These are phyloP conservation scores for Venustampulla echinocandica DNA, from an alignment of 495 filamentous ascomycete species.

Conservation along the genomic window DNA sequence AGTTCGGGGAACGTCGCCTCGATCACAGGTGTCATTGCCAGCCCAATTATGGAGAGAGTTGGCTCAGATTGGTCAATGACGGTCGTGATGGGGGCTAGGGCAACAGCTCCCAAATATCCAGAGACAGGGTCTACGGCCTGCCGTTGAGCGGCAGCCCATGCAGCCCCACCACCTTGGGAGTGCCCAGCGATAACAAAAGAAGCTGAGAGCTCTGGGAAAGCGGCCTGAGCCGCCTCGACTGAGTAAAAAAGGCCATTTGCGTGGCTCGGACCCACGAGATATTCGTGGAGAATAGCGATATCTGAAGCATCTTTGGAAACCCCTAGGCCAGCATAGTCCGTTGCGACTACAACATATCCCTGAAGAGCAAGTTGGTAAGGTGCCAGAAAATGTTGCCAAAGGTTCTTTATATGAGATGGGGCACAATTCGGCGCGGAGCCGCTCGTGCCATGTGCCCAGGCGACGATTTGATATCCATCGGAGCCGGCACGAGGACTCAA, in stretches of 20 bases:
- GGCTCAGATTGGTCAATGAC: conserved; percentile 20
- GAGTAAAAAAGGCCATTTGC: conserved; percentile 39
- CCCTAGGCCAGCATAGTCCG: conserved; percentile 49
- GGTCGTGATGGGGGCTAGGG: conserved; percentile 29
- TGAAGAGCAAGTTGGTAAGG: conserved; percentile 38
- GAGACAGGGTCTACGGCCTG: conserved; percentile 22
- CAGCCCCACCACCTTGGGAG: conserved; percentile 39
- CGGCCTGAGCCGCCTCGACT: conserved; percentile 34
- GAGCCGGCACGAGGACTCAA: conserved; percentile 26
- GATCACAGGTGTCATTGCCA: neutral
- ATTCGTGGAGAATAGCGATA: conserved; percentile 35
- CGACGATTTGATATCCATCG: conserved; percentile 31
- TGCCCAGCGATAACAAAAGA: conserved; percentile 39
- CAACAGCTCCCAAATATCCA: conserved; percentile 37
- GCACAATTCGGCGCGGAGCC: conserved; percentile 35
- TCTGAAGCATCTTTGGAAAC: conserved; percentile 27
- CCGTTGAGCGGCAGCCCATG: conserved; percentile 37
- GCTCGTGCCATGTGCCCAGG: conserved; percentile 46
- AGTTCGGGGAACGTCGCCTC: conserved; percentile 12
- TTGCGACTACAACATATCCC: conserved; percentile 46
- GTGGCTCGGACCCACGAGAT: conserved; percentile 25
- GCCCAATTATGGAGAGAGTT: conserved; percentile 8
- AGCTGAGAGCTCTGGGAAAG: conserved; percentile 28
- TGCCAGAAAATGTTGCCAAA: conserved; percentile 36
- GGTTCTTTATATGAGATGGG: conserved; percentile 36